Evolutionary conservation across 495 filamentous ascomycete species (phyloP), one percentile per base, ranked within the genome.

Genomic region (Xylaria venustula): DNA sequence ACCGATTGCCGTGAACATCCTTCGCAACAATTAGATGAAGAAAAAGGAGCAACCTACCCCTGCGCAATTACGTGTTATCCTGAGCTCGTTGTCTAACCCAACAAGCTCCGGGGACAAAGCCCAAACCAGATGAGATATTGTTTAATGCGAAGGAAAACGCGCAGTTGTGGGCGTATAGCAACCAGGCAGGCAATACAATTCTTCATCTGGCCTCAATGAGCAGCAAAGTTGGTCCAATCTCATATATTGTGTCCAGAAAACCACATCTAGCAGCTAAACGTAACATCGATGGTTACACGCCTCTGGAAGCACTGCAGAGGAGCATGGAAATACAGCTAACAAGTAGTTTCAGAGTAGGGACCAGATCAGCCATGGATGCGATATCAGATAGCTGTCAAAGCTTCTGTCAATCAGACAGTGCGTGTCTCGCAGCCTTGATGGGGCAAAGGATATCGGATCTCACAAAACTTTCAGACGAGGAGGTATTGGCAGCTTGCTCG

Each of bases 1-100:
- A 54, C 63, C 50, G 36, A 41, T 41, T 32, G 36, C 45, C 63
- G 56, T 52, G 54, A 54, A 34, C 57, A 36, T 51, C 48, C 48
- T 51, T 32, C 52, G 36, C 67, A 52, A 40, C 71, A 51, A 7
- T 36, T 51, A 9, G 48, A 32, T 22, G 9, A 36, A 36, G 48
- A 12, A 23, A 19, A 4, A 14, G 12, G n/a, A n/a, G n/a, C n/a
- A n/a, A n/a, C n/a, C n/a, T n/a, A n/a, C 6, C 28, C 48, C 48
- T 36, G 48, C 19, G 22, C 30, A 25, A 12, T 34, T 51, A 36
- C 48, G 48, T 51, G 22, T 17, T 9, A 51, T 51, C 30, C 9
- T 32, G 30, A 51, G 30, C 28, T 20, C 48, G 26, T 36, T 51
- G 12, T 51, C 30, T 8, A 28, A 51, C 48, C 48, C 44, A 8